phyloP scores from a whole-genome alignment of 2,329 filamentous ascomycete species.

The Dothiorella sarmentorum region DNA sequence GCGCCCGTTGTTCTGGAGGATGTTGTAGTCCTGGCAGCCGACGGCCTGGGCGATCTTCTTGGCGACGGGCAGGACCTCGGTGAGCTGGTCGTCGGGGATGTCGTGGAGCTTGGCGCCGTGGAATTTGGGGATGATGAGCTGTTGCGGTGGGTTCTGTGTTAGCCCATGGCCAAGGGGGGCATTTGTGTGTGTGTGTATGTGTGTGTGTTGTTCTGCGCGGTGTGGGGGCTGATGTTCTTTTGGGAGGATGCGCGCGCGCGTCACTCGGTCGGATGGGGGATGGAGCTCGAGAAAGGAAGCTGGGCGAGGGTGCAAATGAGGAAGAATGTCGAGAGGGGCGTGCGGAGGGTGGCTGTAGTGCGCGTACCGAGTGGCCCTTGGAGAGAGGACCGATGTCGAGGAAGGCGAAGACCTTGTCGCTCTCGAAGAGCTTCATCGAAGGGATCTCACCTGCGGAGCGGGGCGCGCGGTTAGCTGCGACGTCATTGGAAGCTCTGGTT shows the following conservation, averaged over 20 bases:
- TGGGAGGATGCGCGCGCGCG: no score
- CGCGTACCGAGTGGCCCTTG: constrained; percentile 78
- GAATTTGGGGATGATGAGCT: constrained; percentile 95
- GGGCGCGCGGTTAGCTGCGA: constrained; percentile 9
- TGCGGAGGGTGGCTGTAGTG: background rate
- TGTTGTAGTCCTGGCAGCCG: constrained; percentile 79
- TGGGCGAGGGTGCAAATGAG: background rate
- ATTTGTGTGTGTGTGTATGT: constrained; percentile 20
- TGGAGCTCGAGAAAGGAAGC: no score
- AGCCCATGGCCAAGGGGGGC: no score
- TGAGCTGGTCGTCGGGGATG: constrained; percentile 83
- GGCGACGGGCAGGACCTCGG: constrained; percentile 78
- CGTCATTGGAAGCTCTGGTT: background rate
- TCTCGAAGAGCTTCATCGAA: constrained; percentile 94
- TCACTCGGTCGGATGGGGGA: no score
- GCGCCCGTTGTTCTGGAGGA: constrained; percentile 92
- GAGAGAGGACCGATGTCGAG: constrained; percentile 91
- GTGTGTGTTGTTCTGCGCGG: background rate
- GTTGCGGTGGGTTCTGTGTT: constrained; percentile 12
- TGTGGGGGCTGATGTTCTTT: no score
- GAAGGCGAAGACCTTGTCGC: constrained; percentile 88
- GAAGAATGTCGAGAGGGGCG: background rate
- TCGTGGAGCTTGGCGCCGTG: constrained; percentile 90
- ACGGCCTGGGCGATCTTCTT: constrained; percentile 81
- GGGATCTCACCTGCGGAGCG: constrained; percentile 76